Base-by-base conservation (phyloP, 108 stramenopile species). In the Skeletonema costatum region DNA sequence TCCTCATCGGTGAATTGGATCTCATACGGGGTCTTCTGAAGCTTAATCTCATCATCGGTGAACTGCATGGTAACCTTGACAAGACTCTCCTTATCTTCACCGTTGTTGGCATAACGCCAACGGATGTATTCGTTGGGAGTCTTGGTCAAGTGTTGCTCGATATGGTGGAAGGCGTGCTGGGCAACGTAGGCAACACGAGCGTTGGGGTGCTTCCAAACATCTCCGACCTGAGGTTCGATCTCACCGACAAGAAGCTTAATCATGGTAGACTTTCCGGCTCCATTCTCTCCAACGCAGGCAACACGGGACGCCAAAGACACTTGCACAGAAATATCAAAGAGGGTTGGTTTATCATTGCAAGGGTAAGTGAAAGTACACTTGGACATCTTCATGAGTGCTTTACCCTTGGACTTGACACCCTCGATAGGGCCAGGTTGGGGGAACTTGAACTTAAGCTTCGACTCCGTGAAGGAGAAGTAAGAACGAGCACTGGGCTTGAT, bases 131-230 rank as follows among this genome's bases (percentile, higher is more conserved):
- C 98, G 81, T 98, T 98, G 66, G 99, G 97, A 17, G 98, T 99
- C 95, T 97, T 97, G 86, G 74, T 78, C 75, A 99, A 86, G 89
- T 99, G 99, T 30, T 60, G 64, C 86, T 99, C 99, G 81, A 99
- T 98, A 93, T 99, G 99, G 89, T 99, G 98, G 95, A 99, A 99
- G 38, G 99, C 99, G 80, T 99, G 99, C 80, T 99, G 99, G 68
- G 99, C 99, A 67, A 99, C 97, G 78, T 99, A 99, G 38, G 98
- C 99, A 78, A 99, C 89, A 74, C 98, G 97, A 44, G 97, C 97
- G 75, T 99, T 99, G 66, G 99, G 99, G 87, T 99, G 99, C 95
- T 98, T 95, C 97, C 96, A 98, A 29, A 99, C 97, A 38, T 97
- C 97, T 53, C 98, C 99, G 1, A 74, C 83, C 76, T 96, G 91